Conservation (phyloP, 139 green algal species). For the Coelastrella sp. region DNA sequence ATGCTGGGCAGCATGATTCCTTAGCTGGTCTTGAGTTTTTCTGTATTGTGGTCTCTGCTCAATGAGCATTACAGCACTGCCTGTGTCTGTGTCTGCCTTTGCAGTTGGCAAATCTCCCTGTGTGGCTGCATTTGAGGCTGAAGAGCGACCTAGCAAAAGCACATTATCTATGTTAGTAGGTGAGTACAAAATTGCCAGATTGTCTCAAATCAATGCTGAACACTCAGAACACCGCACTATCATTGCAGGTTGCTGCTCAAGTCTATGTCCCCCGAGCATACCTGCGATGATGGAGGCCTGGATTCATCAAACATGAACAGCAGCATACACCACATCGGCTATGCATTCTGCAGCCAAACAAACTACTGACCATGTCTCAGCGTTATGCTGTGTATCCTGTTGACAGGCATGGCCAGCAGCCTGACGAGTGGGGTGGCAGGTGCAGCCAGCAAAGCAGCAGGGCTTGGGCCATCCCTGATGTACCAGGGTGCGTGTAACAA, state of each 20-base stretch:
- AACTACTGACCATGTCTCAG: no score
- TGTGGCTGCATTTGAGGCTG: slow-evolving; percentile 58
- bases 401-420: slow-evolving; percentile 35
- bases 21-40: no score
- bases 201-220: no score
- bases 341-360: no score
- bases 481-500: slow-evolving; percentile 1
- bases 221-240: neutral
- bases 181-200: neutral
- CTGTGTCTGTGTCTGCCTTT: neutral
- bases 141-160: slow-evolving; percentile 54
- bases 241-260: neutral
- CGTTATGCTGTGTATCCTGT: no score
- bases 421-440: slow-evolving; percentile 46
- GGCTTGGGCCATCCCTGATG: slow-evolving; percentile 28
- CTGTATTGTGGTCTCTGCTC: neutral
- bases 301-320: no score
- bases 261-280: no score
- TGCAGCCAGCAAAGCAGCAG: slow-evolving; percentile 29
- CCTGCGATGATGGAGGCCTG: no score
- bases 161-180: slow-evolving; percentile 56
- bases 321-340: no score
- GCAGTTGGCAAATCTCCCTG: slow-evolving; percentile 50
- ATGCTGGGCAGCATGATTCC: no score
- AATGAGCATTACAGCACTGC: neutral